These are phyloP conservation scores for Apostasia ramifera DNA, from an alignment of 106 monocot species.

Conservation along the genomic window DNA sequence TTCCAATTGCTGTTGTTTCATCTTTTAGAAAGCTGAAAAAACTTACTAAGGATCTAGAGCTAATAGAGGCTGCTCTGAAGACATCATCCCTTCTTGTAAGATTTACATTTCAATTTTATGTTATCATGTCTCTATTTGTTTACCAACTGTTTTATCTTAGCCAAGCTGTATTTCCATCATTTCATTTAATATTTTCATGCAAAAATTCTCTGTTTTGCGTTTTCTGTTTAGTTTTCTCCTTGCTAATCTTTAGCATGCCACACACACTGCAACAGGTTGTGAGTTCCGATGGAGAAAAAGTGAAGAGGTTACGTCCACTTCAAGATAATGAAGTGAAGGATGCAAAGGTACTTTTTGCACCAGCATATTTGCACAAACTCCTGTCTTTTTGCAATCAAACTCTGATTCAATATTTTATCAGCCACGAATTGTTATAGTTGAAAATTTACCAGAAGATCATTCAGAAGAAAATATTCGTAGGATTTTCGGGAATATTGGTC, in stretches of 20 bases:
- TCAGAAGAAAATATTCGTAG: slow-evolving; percentile 47
- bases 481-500: slow-evolving; percentile 47
- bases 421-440: slow-evolving; percentile 60
- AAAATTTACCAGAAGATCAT: slow-evolving; percentile 65
- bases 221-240: neutral
- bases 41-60: slow-evolving; percentile 48
- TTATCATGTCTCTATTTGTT: neutral
- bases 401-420: slow-evolving; percentile 17
- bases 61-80: slow-evolving; percentile 67
- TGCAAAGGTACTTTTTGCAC: slow-evolving; percentile 29
- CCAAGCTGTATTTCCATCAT: neutral
- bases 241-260: no score
- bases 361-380: neutral
- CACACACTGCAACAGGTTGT: slow-evolving; percentile 39
- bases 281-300: slow-evolving; percentile 66
- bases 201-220: neutral
- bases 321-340: slow-evolving; percentile 28
- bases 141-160: neutral
- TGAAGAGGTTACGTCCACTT: slow-evolving; percentile 58
- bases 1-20: slow-evolving; percentile 73
- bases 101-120: neutral
- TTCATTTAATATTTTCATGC: neutral
- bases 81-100: slow-evolving; percentile 80
- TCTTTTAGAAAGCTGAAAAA: slow-evolving; percentile 89
- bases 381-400: neutral